These are phyloP conservation scores for Pittosporum tobira DNA, from an alignment of 129 eudicot species.

Conservation along the genomic window DNA sequence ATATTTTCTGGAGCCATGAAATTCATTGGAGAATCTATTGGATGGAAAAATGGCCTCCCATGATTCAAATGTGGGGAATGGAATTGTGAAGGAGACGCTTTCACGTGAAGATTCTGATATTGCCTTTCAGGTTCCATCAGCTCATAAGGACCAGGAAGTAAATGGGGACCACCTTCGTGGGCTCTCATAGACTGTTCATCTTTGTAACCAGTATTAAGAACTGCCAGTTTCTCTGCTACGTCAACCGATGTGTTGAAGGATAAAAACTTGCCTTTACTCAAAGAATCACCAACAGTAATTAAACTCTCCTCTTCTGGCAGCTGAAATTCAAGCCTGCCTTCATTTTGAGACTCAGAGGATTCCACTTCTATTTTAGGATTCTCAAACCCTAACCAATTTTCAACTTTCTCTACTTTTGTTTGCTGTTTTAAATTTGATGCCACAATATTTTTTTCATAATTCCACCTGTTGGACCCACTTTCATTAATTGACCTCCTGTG, in stretches of 20 bases:
- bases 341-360: too few relatives aligned
- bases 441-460: slow-evolving; percentile 20
- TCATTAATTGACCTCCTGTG: slow-evolving; percentile 45
- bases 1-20: slow-evolving; percentile 45
- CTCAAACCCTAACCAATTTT: slow-evolving; percentile 43
- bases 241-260: slow-evolving; percentile 36
- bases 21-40: slow-evolving; percentile 45
- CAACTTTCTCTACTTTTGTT: slow-evolving; percentile 25
- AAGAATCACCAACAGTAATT: slow-evolving; percentile 30
- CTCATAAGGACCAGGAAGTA: slow-evolving; percentile 35
- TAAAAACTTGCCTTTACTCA: slow-evolving; percentile 19
- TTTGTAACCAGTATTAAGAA: slow-evolving; percentile 35
- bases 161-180: slow-evolving; percentile 31
- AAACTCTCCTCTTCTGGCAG: slow-evolving; percentile 74
- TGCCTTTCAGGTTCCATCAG: slow-evolving; percentile 41
- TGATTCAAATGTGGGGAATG: slow-evolving; percentile 42
- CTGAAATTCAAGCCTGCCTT: slow-evolving; percentile 35
- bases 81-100: slow-evolving; percentile 29
- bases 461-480: slow-evolving; percentile 22
- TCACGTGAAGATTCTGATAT: slow-evolving; percentile 33
- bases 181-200: slow-evolving; percentile 27
- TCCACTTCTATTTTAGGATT: slow-evolving; percentile 27
- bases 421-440: slow-evolving; percentile 27
- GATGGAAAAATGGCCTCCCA: slow-evolving; percentile 41
- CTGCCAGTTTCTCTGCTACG: slow-evolving; percentile 54